These are phyloP conservation scores for Botrytis aclada DNA, from an alignment of 2,329 filamentous ascomycete genomes.

Conservation along the genomic window DNA sequence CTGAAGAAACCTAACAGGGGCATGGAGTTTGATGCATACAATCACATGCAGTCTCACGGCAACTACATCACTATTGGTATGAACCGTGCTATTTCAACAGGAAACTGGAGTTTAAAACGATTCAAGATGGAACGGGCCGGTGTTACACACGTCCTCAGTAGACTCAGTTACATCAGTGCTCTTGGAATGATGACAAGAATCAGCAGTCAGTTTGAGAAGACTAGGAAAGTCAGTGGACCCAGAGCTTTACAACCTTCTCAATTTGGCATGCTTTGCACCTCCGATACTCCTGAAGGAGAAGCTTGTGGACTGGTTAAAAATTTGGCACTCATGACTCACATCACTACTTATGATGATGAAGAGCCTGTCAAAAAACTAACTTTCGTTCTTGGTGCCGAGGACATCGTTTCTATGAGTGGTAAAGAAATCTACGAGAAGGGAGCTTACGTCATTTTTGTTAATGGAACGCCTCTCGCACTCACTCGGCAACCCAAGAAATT, in stretches of 20 bases:
- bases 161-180: conserved; percentile 92
- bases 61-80: conserved; percentile 88
- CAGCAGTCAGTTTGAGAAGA: conserved; percentile 98
- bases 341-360: conserved; percentile 94
- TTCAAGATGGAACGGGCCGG: conserved; percentile 98
- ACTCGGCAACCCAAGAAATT: conserved; percentile 86
- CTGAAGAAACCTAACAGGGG: conserved; percentile 90
- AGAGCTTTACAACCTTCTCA: conserved; percentile 95
- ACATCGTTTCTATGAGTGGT: conserved; percentile 76
- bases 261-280: conserved; percentile 96
- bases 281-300: conserved; percentile 97
- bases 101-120: conserved; percentile 96
- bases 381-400: conserved; percentile 79
- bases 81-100: conserved; percentile 93
- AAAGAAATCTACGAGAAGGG: conserved; percentile 82
- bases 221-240: conserved; percentile 91
- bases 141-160: conserved; percentile 92
- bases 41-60: conserved; percentile 79
- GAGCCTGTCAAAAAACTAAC: conserved; percentile 83
- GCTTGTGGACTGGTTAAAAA: conserved; percentile 98
- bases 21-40: conserved; percentile 80
- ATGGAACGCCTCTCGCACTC: conserved; percentile 88
- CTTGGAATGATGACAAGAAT: conserved; percentile 99
- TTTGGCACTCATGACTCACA: conserved; percentile 96
- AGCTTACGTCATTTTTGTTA: conserved; percentile 88